Evolutionary conservation across 169 alveolate genomes (phyloP), one percentile per base, ranked within the genome.

Genomic region (Plasmodium adleri): DNA sequence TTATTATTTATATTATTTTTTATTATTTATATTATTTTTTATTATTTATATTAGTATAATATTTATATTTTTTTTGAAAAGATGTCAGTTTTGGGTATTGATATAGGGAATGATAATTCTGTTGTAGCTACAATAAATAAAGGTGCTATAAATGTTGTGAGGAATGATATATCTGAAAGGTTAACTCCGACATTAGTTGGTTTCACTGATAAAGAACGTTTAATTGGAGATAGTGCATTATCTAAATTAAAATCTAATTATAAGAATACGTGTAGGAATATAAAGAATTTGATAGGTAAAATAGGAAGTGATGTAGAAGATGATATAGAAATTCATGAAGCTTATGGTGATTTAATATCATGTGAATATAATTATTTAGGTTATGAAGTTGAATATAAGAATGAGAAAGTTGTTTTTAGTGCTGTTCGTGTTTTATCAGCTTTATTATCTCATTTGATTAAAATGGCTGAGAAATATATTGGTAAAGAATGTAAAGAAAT

Each of bases 1-100:
- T 20, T 20, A 20, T 20, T 20, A n/a, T n/a, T n/a, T n/a, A n/a
- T n/a, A n/a, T n/a, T n/a, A n/a, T n/a, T n/a, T n/a, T n/a, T 20
- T 20, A n/a, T n/a, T 20, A 20, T 20, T 20, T 0, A 20, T 20
- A 20, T 20, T 20, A 20, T 20, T 20, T 20, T 20, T 20, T 20
- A 20, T 20, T 0, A 20, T 20, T 20, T 20, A 20, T 20, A 20
- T 20, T 20, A 20, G 22, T 20, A 20, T 20, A 20, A 20, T 20
- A 20, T 20, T 20, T 20, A 20, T 20, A 20, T 20, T 47, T 0
- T 0, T 20, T 20, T 20, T 20, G 78, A 24, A 45, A 92, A 74
- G 59, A 95, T 95, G 97, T 95, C 97, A 43, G 98, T 96, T 43
- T 88, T 99, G 13, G 99, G 99, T 39, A 95, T 99, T n/a, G 99